Conservation (phyloP, 2,329 filamentous ascomycete species). For the Neoscytalidium dimidiatum region DNA sequence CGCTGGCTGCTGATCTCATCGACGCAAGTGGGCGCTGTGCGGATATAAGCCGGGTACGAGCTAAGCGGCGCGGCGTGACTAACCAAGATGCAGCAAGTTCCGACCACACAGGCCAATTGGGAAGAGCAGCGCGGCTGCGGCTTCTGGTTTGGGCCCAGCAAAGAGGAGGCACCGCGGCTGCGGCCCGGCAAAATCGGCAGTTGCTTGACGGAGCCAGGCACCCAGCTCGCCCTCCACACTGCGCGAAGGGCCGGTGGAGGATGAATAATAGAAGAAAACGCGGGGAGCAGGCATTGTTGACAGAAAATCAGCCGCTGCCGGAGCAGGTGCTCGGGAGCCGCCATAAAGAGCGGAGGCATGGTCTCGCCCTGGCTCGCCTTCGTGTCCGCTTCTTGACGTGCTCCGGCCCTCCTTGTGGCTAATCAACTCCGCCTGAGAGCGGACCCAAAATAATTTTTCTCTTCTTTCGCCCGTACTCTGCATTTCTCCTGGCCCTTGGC, state of each 20-base stretch:
- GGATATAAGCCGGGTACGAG: background rate
- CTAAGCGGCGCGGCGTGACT: background rate
- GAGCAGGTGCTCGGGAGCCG: background rate
- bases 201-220: background rate
- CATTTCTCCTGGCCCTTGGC: background rate
- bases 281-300: background rate
- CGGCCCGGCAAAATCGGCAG: constrained; percentile 10
- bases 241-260: background rate
- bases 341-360: background rate
- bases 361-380: background rate
- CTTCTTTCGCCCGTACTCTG: background rate
- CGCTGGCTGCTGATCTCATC: background rate
- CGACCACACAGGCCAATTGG: background rate
- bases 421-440: background rate
- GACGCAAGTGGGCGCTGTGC: background rate
- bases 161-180: background rate
- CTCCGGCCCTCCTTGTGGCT: background rate
- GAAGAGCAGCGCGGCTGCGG: background rate
- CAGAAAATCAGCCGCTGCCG: background rate
- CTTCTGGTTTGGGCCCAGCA: no score
- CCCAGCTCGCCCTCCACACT: background rate
- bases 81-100: background rate
- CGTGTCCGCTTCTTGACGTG: background rate
- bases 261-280: background rate
- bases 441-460: background rate